phyloP scores from a whole-genome alignment of 1,284 basidiomycete genomes.

The Boletus semigastroideus region DNA sequence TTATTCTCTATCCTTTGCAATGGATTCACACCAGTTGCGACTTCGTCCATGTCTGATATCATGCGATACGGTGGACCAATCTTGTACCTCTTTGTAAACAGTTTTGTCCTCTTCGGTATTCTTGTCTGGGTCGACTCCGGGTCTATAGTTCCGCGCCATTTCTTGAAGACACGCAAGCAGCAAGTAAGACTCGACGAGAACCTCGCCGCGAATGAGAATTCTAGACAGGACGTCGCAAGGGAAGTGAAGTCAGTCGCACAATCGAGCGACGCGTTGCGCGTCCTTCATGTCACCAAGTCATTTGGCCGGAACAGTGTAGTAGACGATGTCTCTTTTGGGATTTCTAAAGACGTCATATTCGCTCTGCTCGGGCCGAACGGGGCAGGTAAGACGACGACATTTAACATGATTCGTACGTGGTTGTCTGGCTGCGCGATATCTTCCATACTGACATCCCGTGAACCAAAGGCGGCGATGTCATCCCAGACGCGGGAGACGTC shows the following conservation, averaged over 20 bases:
- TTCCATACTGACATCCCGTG: neutral
- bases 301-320: conserved; percentile 63
- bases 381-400: conserved; percentile 78
- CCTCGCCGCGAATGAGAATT: conserved; percentile 13
- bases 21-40: conserved; percentile 49
- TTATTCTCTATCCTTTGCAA: conserved; percentile 75
- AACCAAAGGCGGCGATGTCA: conserved; percentile 54
- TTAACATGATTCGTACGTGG: conserved; percentile 68
- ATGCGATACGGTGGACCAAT: conserved; percentile 73
- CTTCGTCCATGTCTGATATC: conserved; percentile 52
- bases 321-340: conserved; percentile 71
- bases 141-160: conserved; percentile 39
- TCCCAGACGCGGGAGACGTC: conserved; percentile 65
- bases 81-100: conserved; percentile 64
- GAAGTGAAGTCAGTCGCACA: conserved; percentile 52
- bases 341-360: conserved; percentile 63
- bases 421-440: neutral
- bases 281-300: conserved; percentile 66
- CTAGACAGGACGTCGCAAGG: conserved; percentile 47
- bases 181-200: conserved; percentile 9
- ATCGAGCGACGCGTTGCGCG: conserved; percentile 58
- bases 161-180: conserved; percentile 18
- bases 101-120: conserved; percentile 50
- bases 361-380: conserved; percentile 80
- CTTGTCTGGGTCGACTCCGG: conserved; percentile 67